A percentile compares a stretch with the other conserved stretches of the same genome.
Conservation (phyloP, 2,329 filamentous ascomycete species). For the Aureobasidium sp. region DNA sequence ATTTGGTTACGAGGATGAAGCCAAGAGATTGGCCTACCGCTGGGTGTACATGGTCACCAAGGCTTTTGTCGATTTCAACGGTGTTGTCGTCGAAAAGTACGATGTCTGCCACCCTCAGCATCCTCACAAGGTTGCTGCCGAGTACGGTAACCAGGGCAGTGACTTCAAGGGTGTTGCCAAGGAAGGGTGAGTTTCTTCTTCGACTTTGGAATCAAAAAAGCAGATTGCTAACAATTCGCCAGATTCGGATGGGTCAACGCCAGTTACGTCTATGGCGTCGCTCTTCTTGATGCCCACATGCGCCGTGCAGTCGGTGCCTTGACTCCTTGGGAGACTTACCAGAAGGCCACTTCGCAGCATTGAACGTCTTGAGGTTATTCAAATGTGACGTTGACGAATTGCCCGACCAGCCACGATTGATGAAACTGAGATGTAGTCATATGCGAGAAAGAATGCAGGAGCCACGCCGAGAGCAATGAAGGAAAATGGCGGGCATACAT, state of each 20-base stretch:
- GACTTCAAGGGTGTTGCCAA: constrained; percentile 94
- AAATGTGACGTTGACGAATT: background rate
- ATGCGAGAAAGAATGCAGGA: background rate
- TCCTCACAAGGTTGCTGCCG: constrained; percentile 87
- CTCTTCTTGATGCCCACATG: constrained; percentile 83
- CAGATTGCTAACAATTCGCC: background rate
- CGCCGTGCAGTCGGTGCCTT: constrained; percentile 78
- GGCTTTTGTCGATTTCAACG: constrained; percentile 97
- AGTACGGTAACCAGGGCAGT: constrained; percentile 93
- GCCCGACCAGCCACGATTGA: constrained; percentile 9
- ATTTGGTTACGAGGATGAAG: constrained; percentile 86
- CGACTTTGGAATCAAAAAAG: too few species aligned
- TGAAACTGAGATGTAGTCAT: constrained; percentile 6
- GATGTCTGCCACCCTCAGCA: constrained; percentile 86
- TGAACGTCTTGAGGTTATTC: background rate
- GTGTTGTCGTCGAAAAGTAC: constrained; percentile 97
- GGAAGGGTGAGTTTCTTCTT: constrained; percentile 66
- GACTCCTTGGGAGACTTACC: constrained; percentile 77
- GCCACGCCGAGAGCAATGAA: background rate
- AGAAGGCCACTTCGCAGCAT: constrained; percentile 40
- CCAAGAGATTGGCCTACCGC: constrained; percentile 83
- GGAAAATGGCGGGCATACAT: background rate
- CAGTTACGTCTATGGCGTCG: constrained; percentile 88
- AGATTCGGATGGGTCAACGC: constrained; percentile 99
- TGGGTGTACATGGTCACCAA: constrained; percentile 99